phyloP scores from a whole-genome alignment of 441 rosid species.

The Populus hybrid region DNA sequence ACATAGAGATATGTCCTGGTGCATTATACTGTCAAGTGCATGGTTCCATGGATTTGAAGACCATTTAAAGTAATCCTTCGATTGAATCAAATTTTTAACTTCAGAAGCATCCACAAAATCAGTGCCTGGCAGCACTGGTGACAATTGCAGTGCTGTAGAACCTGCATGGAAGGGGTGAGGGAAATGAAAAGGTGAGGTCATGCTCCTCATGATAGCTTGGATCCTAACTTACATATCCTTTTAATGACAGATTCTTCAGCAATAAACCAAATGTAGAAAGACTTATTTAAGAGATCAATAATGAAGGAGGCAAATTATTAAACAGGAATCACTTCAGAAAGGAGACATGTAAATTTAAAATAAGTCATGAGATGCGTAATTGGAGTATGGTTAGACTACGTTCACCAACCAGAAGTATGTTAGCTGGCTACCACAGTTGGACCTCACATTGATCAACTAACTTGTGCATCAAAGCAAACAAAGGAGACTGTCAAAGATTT shows the following conservation, averaged over 20 bases:
- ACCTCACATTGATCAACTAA: background rate
- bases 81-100: constrained; percentile 61
- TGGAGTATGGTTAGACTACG: background rate
- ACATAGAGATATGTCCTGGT: constrained; percentile 49
- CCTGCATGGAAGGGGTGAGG: constrained; percentile 32
- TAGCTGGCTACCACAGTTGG: too few species aligned
- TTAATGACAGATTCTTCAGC: background rate
- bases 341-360: background rate
- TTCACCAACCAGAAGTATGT: background rate
- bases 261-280: background rate
- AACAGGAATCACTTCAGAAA: background rate
- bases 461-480: background rate
- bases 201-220: constrained; percentile 5
- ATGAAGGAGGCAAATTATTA: background rate
- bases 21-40: constrained; percentile 48
- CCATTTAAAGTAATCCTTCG: constrained; percentile 61
- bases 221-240: background rate
- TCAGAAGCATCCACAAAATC: constrained; percentile 64
- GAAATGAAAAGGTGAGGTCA: background rate
- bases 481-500: background rate
- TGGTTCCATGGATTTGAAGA: constrained; percentile 51
- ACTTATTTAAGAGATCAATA: background rate
- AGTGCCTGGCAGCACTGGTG: constrained; percentile 44
- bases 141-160: constrained; percentile 57
- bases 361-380: background rate